phyloP scores from a whole-genome alignment of 805 yeast species.

The Wickerhamomyces subpelliculosus region DNA sequence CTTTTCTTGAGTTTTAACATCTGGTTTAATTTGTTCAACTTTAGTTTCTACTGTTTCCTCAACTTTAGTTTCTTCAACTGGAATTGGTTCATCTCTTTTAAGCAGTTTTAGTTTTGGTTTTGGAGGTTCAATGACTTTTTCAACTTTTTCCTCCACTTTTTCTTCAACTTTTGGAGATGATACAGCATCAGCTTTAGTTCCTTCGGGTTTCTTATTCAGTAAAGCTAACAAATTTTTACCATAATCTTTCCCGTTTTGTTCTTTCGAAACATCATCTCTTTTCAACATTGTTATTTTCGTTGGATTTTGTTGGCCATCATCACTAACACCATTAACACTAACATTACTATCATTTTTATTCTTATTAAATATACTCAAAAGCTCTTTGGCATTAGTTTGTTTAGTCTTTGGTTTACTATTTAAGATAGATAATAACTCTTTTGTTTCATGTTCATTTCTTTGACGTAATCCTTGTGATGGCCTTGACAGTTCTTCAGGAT shows the following conservation, averaged over 20 bases:
- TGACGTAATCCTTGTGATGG: conserved; percentile 25
- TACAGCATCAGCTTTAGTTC: not conserved
- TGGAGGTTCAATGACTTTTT: conserved; percentile 5
- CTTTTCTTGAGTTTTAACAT: not conserved
- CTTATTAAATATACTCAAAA: conserved; percentile 8
- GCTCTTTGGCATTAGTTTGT: conserved; percentile 8
- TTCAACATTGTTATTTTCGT: conserved; percentile 5
- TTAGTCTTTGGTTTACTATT: conserved; percentile 20
- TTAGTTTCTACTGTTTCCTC: not conserved
- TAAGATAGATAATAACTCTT: conserved; percentile 37
- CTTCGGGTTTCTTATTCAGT: conserved; percentile 7
- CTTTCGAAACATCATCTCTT: not conserved
- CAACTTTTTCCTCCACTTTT: not conserved
- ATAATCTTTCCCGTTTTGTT: conserved; percentile 5
- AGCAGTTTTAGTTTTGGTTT: conserved; percentile 17
- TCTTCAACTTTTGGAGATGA: not conserved
- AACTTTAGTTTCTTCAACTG: conserved; percentile 1
- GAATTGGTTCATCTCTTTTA: conserved; percentile 12
- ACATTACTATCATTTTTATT: conserved; percentile 1
- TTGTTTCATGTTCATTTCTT: conserved; percentile 28
- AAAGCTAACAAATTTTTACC: conserved; percentile 15
- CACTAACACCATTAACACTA: no score
- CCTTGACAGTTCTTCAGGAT: conserved; percentile 31
- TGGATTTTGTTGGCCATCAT: no score
- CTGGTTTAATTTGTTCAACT: not conserved